Conservation (phyloP, 1,139 yeast species). For the Suhomyces ambrosiae region DNA sequence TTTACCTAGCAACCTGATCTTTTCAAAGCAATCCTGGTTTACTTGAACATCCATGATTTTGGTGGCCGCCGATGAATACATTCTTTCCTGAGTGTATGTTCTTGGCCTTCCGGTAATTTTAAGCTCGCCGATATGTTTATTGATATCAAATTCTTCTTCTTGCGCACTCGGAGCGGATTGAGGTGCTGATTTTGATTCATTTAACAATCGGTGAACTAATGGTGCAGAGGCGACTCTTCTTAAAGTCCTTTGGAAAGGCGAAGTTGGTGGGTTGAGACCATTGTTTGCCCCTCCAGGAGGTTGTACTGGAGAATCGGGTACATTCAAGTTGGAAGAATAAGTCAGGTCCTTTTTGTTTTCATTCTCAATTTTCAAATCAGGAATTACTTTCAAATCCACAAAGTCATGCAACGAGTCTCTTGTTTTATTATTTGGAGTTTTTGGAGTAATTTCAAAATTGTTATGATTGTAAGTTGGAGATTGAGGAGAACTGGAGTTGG, state of each 20-base stretch:
- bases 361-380: constrained; percentile 4
- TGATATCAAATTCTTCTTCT: constrained; percentile 41
- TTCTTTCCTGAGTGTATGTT: constrained; percentile 56
- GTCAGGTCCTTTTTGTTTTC: not conserved
- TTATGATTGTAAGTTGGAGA: constrained; percentile 3
- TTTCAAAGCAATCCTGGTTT: constrained; percentile 84
- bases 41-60: constrained; percentile 79
- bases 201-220: constrained; percentile 46
- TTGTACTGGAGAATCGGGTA: constrained; percentile 3
- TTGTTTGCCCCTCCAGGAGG: constrained; percentile 2
- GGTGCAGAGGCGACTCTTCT: constrained; percentile 86
- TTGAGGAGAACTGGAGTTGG: constrained; percentile 8
- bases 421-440: constrained; percentile 11
- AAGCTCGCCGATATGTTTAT: constrained; percentile 58
- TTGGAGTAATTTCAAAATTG: constrained; percentile 6
- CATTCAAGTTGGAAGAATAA: not conserved
- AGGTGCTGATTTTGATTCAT: constrained; percentile 21
- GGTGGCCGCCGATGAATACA: constrained; percentile 72
- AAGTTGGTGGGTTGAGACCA: constrained; percentile 3
- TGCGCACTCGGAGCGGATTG: constrained; percentile 8
- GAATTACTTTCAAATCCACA: not conserved
- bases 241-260: constrained; percentile 53
- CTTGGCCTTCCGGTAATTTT: constrained; percentile 50
- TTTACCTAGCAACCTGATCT: constrained; percentile 83
- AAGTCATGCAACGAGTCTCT: constrained; percentile 1